Evolutionary conservation across 176 grass and related monocot genomes (phyloP), one percentile per base, ranked within the genome.

Genomic region (Themeda triandra): DNA sequence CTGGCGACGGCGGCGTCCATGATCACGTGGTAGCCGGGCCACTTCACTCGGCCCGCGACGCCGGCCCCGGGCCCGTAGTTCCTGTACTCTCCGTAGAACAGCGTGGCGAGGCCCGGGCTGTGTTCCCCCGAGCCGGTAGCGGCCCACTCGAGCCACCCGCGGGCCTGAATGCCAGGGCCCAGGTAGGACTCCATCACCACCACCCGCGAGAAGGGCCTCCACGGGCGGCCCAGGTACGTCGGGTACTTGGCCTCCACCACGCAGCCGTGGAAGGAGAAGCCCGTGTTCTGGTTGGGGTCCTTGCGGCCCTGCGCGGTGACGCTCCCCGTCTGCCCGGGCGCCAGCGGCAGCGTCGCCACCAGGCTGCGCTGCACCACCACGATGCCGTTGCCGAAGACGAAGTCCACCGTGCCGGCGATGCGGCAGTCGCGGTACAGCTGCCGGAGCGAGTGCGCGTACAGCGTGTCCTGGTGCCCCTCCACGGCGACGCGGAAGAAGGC

Each of bases 391-490:
- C 92, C 95, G 76, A 97, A 97, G 60, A 97, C 86, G 63, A 94
- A 94, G 88, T 97, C 95, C 13, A 97, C 88, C 6, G 90, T 97
- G 66, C 95, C 92, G 73, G 88, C 77, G 18, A 97, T 58, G 64
- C 62, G 80, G 88, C 92, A 97, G 78, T 94, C 84, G 12, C 88
- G 88, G 86, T 94, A 94, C 77, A 97, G 92, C 73, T 97, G 95
- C 8, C 95, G 88, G n/a, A 97, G 86, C 2, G 95, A 97, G 88
- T 92, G 95, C 18, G 92, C 90, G 86, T 97, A 97, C 59, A 94
- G 88, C 13, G 95, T 97, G 92, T 94, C 92, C 85, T 97, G 95
- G 86, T 97, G 56, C 1, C 95, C 95, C 84, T 97, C 95, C 23
- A 97, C 46, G 59, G 81, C 84, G 40, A 91, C 88, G n/a, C 88